Evolutionary conservation across 2,329 filamentous ascomycete genomes (phyloP).

Genomic region (Stachybotrys echinatus): DNA sequence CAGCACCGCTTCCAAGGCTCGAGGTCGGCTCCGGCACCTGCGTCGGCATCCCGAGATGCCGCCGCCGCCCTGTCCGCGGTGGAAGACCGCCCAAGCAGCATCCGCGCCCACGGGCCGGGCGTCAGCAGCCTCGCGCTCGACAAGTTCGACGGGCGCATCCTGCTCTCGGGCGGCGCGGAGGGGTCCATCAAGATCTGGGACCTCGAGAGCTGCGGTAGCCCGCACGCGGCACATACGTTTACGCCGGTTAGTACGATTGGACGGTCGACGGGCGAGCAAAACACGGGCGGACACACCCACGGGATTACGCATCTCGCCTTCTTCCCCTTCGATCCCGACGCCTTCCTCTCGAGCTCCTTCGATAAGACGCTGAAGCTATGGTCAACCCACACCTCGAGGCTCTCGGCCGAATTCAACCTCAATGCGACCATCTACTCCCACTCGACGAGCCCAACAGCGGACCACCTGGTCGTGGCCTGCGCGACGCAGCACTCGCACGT

Average conservation of each 20-base stretch:
- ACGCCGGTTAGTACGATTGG: conserved; percentile 47
- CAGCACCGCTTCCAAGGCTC: conserved; percentile 65
- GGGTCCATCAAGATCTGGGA: conserved; percentile 85
- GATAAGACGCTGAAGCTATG: conserved; percentile 74
- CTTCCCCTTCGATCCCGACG: conserved; percentile 71
- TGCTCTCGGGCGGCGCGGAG: conserved; percentile 82
- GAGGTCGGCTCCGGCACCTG: too few relatives aligned
- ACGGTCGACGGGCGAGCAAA: conserved; percentile 28
- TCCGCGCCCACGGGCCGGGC: conserved; percentile 70
- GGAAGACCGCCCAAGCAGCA: conserved; percentile 25
- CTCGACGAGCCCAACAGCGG: conserved; percentile 66
- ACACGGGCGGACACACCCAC: conserved; percentile 49
- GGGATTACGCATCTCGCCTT: conserved; percentile 73
- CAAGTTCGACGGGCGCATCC: conserved; percentile 68
- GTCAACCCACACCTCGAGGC: conserved; percentile 55
- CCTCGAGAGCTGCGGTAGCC: conserved; percentile 56
- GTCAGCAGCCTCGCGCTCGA: conserved; percentile 78
- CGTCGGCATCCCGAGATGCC: not conserved
- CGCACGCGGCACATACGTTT: conserved; percentile 41
- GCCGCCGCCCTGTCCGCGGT: conserved; percentile 10
- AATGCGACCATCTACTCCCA: conserved; percentile 70
- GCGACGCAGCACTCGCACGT: conserved; percentile 82
- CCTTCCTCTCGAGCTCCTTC: conserved; percentile 73
- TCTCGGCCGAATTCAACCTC: conserved; percentile 64
- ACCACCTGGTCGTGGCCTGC: conserved; percentile 76